Conservation (phyloP, 2,329 filamentous ascomycete species). For the Drechslerella coelobrocha region DNA sequence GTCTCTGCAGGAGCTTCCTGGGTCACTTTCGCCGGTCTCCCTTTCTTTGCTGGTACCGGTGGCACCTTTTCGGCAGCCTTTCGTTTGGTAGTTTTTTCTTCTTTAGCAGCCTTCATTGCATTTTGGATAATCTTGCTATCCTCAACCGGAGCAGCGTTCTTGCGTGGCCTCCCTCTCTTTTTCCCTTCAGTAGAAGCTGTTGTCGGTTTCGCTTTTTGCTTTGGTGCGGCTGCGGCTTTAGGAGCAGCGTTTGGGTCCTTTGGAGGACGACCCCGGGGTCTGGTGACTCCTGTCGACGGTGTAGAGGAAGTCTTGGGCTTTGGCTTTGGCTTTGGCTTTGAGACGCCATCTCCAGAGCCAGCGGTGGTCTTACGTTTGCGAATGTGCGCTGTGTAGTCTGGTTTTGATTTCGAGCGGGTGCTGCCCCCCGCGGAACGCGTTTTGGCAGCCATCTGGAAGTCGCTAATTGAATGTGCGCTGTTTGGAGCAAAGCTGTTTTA, state of each 20-base stretch:
- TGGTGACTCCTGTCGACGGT: conserved; percentile 7
- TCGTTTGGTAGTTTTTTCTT: conserved; percentile 32
- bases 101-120: conserved; percentile 47
- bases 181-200: conserved; percentile 16
- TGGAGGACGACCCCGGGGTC: conserved; percentile 36
- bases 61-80: background rate
- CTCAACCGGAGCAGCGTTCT: conserved; percentile 9
- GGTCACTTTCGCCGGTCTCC: conserved; percentile 14
- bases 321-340: conserved; percentile 29
- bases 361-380: conserved; percentile 47
- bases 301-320: conserved; percentile 35
- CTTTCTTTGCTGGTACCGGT: conserved; percentile 11
- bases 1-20: conserved; percentile 23
- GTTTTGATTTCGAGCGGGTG: conserved; percentile 34
- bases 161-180: conserved; percentile 21
- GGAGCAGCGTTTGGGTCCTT: conserved; percentile 25
- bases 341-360: conserved; percentile 44
- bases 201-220: conserved; percentile 7
- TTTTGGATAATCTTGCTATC: conserved; percentile 37
- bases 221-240: conserved; percentile 9
- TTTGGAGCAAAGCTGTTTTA: no score
- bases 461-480: no score
- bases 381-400: conserved; percentile 40
- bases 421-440: conserved; percentile 20
- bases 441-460: conserved; percentile 7